Percentiles rank a stretch among this genome's conserved stretches.
Evolutionary conservation across 169 alveolate species (phyloP).

Genomic region (Eimeria mitis): DNA sequence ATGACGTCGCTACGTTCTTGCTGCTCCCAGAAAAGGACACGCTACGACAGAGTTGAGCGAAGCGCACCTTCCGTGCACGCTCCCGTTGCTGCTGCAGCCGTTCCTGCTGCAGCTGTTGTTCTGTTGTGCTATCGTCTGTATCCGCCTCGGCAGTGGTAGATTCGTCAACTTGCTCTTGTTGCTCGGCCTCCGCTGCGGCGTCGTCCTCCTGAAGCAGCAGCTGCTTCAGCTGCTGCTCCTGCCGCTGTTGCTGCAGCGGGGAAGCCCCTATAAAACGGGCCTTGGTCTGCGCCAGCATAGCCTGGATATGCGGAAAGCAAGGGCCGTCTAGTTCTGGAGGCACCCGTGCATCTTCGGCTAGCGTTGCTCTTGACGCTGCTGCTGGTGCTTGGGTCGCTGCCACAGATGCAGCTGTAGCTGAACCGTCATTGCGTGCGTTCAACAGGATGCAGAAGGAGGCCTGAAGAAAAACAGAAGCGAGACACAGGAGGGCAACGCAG

Average conservation of each 20-base stretch:
- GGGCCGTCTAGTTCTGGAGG: conserved; percentile 28
- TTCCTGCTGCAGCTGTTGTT: conserved; percentile 77
- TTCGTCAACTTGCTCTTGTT: neutral
- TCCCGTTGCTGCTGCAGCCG: conserved; percentile 78
- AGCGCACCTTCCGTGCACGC: conserved; percentile 79
- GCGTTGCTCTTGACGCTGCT: neutral
- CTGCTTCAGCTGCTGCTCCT: conserved; percentile 78
- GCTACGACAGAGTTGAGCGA: conserved; percentile 56
- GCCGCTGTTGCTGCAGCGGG: conserved; percentile 72
- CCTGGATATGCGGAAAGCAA: conserved; percentile 55
- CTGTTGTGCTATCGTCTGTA: neutral
- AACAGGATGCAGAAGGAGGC: conserved; percentile 45
- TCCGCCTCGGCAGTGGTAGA: neutral
- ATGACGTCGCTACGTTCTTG: conserved; percentile 64
- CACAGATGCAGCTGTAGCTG: neutral
- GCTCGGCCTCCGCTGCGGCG: conserved; percentile 22
- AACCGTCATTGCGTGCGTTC: neutral
- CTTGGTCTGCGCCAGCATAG: conserved; percentile 41
- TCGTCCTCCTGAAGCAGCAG: conserved; percentile 78
- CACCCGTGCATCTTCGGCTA: conserved; percentile 22
- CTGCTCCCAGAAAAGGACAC: neutral
- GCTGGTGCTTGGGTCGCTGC: neutral
- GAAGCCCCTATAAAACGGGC: conserved; percentile 47
- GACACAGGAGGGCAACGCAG: neutral
- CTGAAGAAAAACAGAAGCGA: neutral